A percentile compares a stretch with the other conserved stretches of the same genome.
phyloP scores from a whole-genome alignment of 768 basidiomycete species.

The Galerina marginata region DNA sequence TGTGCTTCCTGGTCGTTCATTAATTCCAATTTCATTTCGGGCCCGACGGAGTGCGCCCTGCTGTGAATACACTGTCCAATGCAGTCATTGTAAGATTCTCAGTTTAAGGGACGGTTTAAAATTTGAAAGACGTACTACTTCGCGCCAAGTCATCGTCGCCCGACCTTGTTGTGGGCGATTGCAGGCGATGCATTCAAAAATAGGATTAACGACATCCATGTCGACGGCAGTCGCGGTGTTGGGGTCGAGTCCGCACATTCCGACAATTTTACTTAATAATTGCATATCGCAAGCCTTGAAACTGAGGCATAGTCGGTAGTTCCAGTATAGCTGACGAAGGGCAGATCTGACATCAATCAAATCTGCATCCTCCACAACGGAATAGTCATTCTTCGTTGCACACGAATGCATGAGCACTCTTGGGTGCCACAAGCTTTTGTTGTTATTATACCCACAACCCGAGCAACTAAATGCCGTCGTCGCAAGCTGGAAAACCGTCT shows the following conservation, averaged over 20 bases:
- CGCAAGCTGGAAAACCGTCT: not conserved
- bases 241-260: slow-evolving; percentile 6
- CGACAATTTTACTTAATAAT: not conserved
- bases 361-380: not conserved
- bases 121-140: slow-evolving; percentile 3
- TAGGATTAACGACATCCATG: slow-evolving; percentile 5
- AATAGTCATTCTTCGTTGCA: not conserved
- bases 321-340: not conserved
- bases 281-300: not conserved
- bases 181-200: slow-evolving; percentile 11
- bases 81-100: not conserved
- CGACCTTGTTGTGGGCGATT: not conserved
- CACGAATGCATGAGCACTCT: not conserved
- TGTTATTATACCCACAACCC: not conserved
- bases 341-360: not conserved
- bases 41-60: not conserved
- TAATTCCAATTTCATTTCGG: not conserved
- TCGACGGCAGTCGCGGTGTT: not conserved
- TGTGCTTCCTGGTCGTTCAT: not conserved
- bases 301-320: not conserved
- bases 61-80: not conserved
- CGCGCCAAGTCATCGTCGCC: slow-evolving; percentile 7
- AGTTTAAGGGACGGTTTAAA: not conserved
- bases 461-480: not conserved
- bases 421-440: not conserved